These are phyloP conservation scores for Phaffomyces opuntiae DNA, from an alignment of 805 yeast genomes.

Conservation along the genomic window DNA sequence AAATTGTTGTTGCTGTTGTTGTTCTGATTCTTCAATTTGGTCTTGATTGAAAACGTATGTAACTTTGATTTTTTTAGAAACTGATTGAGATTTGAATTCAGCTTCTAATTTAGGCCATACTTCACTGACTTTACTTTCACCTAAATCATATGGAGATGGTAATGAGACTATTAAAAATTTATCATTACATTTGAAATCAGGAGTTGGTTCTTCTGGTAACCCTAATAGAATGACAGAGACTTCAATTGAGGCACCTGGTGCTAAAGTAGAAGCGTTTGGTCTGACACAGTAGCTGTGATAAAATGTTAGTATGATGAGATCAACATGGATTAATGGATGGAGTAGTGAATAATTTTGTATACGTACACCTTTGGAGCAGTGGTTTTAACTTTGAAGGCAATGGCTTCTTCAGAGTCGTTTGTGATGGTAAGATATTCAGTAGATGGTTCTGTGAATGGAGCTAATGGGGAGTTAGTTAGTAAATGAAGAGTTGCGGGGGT, in stretches of 20 bases:
- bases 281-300: constrained; percentile 64
- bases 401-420: constrained; percentile 51
- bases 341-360: background rate
- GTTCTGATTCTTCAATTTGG: constrained; percentile 5
- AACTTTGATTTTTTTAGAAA: constrained; percentile 63
- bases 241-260: constrained; percentile 65
- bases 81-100: constrained; percentile 45
- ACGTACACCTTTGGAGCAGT: constrained; percentile 85
- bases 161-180: constrained; percentile 86
- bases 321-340: background rate
- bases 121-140: constrained; percentile 54
- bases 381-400: constrained; percentile 94
- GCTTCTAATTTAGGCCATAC: constrained; percentile 71
- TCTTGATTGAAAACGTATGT: constrained; percentile 33
- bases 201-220: constrained; percentile 62
- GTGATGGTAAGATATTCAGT: constrained; percentile 47
- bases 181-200: constrained; percentile 78
- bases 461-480: constrained; percentile 27
- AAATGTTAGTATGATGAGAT: no score
- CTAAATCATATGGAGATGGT: constrained; percentile 58
- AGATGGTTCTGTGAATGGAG: constrained; percentile 68
- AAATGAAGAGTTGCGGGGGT: background rate
- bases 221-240: constrained; percentile 86
- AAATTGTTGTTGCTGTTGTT: background rate
- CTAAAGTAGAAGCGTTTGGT: constrained; percentile 82